These are phyloP conservation scores for Gossypium aridum DNA, from an alignment of 441 rosid genomes.

Conservation along the genomic window DNA sequence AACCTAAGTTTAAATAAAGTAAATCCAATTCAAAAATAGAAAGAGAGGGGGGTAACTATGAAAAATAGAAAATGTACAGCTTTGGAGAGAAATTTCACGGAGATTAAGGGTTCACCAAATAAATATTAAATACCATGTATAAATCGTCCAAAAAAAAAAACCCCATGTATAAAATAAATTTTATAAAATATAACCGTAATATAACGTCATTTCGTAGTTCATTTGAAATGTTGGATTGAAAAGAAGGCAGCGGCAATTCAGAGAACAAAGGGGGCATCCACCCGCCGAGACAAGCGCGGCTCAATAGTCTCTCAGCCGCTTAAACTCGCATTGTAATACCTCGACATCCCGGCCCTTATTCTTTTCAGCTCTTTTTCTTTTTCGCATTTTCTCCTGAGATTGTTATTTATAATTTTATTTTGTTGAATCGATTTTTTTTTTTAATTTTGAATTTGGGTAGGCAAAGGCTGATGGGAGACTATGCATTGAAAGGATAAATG, in stretches of 20 bases:
- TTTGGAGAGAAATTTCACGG: not conserved
- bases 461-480: conserved; percentile 5
- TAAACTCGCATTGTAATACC: not conserved
- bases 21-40: not conserved
- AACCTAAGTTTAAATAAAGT: not conserved
- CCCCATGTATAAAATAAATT: too few species aligned
- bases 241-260: conserved; percentile 34
- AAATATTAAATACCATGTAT: not conserved
- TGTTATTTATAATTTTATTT: not conserved
- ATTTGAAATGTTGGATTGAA: conserved; percentile 24
- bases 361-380: not conserved
- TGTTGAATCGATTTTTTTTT: not conserved
- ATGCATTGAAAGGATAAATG: not conserved
- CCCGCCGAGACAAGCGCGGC: not conserved
- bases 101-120: not conserved
- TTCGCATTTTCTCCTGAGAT: not conserved
- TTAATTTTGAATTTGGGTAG: not conserved
- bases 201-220: not conserved
- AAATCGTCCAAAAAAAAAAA: not conserved
- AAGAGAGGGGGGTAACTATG: not conserved
- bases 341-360: not conserved
- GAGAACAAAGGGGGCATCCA: not conserved
- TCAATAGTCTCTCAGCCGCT: conserved; percentile 7
- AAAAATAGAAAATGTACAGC: not conserved
- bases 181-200: not conserved